Percentiles rank a stretch among this genome's conserved stretches.
These are phyloP conservation scores for Rhodamnia argentea DNA, from an alignment of 345 rosid genomes.

Conservation along the genomic window DNA sequence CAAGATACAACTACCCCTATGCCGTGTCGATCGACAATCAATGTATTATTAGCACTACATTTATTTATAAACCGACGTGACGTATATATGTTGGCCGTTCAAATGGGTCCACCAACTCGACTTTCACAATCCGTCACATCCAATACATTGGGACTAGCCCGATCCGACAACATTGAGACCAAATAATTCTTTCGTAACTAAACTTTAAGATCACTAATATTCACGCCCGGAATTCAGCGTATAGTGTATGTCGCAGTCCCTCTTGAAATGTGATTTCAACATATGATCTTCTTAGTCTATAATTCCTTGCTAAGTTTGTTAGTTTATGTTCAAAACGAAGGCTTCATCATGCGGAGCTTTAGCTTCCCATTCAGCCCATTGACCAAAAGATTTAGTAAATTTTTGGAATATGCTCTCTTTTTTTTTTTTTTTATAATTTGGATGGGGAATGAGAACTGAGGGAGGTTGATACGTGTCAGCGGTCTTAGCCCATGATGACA, in stretches of 20 bases:
- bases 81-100: not conserved
- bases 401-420: not conserved
- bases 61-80: not conserved
- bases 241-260: not conserved
- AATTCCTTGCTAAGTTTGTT: not conserved
- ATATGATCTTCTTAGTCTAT: not conserved
- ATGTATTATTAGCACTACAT: not conserved
- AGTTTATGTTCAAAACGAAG: not conserved
- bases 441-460: not conserved
- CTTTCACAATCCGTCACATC: not conserved
- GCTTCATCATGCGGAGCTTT: not conserved
- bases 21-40: not conserved
- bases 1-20: not conserved
- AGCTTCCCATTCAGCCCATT: not conserved
- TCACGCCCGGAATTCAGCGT: not conserved
- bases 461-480: not conserved
- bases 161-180: no score
- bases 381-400: not conserved
- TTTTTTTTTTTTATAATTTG: not conserved
- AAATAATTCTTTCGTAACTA: no score
- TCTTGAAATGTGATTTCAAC: not conserved
- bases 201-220: not conserved
- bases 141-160: no score
- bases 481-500: not conserved
- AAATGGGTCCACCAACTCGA: not conserved